phyloP scores from a whole-genome alignment of 2,329 filamentous ascomycete genomes.

The Cladosporium sphaerospermum region DNA sequence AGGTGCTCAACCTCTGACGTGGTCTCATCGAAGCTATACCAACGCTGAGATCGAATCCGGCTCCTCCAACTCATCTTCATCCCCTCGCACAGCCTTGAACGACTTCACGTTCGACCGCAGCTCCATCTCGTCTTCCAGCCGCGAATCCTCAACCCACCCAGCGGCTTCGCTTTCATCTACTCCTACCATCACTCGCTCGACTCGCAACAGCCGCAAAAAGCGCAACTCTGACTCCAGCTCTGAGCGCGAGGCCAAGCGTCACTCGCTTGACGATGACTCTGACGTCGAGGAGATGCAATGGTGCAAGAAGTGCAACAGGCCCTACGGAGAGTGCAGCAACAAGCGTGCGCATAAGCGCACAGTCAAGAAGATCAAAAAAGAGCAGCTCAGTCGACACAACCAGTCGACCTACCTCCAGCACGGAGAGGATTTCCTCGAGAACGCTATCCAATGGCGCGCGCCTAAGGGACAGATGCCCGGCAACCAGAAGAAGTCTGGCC shows the following conservation, averaged over 20 bases:
- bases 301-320: not conserved
- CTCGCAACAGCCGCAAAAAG: not conserved
- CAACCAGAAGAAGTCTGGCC: constrained; percentile 5
- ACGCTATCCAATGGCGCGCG: not conserved
- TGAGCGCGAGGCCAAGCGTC: not conserved
- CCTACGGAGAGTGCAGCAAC: not conserved
- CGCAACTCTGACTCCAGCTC: not conserved
- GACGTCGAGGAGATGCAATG: not conserved
- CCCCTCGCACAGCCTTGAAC: not conserved
- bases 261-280: not conserved
- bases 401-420: not conserved
- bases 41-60: constrained; percentile 1
- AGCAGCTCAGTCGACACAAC: not conserved
- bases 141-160: not conserved
- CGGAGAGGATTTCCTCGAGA: not conserved
- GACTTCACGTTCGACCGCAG: not conserved
- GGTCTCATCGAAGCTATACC: not conserved
- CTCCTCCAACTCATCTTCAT: not conserved
- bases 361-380: not conserved
- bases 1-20: not conserved
- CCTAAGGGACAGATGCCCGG: not conserved
- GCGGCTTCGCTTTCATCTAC: not conserved
- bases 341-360: not conserved
- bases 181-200: not conserved
- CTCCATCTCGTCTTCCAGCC: not conserved